Base-by-base conservation (phyloP, 495 filamentous ascomycete species). In the Annulohypoxylon stygium region DNA sequence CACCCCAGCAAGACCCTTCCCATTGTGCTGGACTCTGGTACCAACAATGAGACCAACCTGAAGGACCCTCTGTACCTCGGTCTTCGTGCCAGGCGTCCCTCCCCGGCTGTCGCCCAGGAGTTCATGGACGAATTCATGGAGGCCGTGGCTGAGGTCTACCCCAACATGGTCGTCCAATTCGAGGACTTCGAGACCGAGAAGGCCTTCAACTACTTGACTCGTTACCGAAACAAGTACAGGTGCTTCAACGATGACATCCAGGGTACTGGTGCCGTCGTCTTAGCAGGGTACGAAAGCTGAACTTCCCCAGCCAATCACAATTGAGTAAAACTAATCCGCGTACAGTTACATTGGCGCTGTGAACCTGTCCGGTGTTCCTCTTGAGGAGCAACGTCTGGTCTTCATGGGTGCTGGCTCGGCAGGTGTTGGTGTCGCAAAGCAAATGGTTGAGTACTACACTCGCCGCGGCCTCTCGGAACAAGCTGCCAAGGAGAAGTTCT, bases 231-330 rank as follows among this genome's bases (percentile, higher is more conserved):
- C 74, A 88, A 85, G 59, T 94, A 97, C 84, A 97, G 94, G 79
- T 95, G 92, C 85, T 99, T 99, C 88, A 99, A 99, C 78, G 96
- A 99, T 77, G 96, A 99, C 77, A 95, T 99, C 78, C 96, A 98
- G 86, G 96, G 96, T 75, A 99, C 96, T 75, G 96, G 96, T 69
- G 94, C 96, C 70, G 96, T 99, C 71, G 93, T 98, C 67, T 87
- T 98, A 45, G 94, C 88, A 43, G 96, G 96, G 85, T 88, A 82
- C 82, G 86, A 2, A 25, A 18, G 23, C 26, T 3, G 0, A 30
- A 48, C 30, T 36, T 33, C 20, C 36, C 34, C 65, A 30, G 54
- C 48, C 12, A 25, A 34, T 60, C 8, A 39, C 62, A 65, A 67
- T 14, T 74, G 64, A 65, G 69, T 67, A 8, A 55, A 62, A 65